These are phyloP conservation scores for Gracilaria vermiculophylla DNA, from an alignment of 23 red algal species.

Conservation along the genomic window DNA sequence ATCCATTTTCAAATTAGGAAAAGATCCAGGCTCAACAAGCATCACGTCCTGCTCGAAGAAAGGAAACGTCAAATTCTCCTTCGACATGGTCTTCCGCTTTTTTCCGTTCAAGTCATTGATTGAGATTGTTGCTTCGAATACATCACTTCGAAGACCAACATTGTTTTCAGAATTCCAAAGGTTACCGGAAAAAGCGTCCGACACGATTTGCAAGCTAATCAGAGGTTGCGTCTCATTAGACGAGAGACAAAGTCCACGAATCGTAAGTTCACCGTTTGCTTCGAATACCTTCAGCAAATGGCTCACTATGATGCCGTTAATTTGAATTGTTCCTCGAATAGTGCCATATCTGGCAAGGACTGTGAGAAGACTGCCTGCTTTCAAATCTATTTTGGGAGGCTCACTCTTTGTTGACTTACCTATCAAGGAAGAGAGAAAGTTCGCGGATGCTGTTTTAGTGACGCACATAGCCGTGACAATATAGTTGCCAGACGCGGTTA, in stretches of 20 bases:
- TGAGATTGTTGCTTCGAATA: not conserved
- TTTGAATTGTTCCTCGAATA: not conserved
- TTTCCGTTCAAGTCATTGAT: not conserved
- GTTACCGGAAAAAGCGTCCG: not conserved
- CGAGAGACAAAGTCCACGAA: not conserved
- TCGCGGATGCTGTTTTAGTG: not conserved
- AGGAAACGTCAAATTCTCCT: not conserved
- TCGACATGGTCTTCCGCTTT: not conserved
- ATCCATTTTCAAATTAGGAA: not conserved
- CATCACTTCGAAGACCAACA: not conserved
- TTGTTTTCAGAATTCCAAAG: not conserved
- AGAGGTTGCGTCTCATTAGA: not conserved
- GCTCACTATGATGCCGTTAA: not conserved
- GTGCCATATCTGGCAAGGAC: not conserved
- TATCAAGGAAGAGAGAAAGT: not conserved
- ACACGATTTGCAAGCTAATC: not conserved
- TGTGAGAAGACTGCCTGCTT: not conserved
- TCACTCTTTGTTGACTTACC: not conserved
- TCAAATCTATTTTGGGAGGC: not conserved
- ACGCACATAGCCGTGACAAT: conserved; percentile 2
- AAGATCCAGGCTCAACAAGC: not conserved
- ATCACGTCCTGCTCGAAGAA: not conserved
- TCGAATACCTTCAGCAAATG: not conserved
- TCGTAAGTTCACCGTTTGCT: not conserved
- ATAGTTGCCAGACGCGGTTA: not conserved